phyloP scores from a whole-genome alignment of 192 early-diverging fungal genomes.

The Coemansia javaensis region DNA sequence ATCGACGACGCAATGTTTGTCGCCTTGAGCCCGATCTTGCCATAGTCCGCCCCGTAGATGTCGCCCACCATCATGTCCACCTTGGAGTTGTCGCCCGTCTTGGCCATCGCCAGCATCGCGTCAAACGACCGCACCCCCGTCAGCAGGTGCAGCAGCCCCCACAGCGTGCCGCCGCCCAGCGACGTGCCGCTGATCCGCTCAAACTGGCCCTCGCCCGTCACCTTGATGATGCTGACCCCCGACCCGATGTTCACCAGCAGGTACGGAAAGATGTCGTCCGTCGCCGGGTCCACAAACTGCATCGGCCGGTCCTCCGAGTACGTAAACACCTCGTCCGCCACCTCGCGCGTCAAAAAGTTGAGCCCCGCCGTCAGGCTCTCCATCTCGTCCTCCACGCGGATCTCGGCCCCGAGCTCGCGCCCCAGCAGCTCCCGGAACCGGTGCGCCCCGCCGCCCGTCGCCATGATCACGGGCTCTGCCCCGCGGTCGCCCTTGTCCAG shows the following conservation, averaged over 20 bases:
- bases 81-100: slow-evolving; percentile 86
- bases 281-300: slow-evolving; percentile 54
- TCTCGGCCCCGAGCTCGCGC: slow-evolving; percentile 62
- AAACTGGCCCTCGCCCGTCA: slow-evolving; percentile 77
- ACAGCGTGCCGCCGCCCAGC: slow-evolving; percentile 92
- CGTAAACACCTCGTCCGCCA: slow-evolving; percentile 91
- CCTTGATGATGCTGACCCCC: slow-evolving; percentile 93
- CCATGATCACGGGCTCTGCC: slow-evolving; percentile 58
- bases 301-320: slow-evolving; percentile 74
- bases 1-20: slow-evolving; percentile 92
- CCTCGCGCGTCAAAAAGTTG: slow-evolving; percentile 88
- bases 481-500: slow-evolving; percentile 34
- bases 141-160: slow-evolving; percentile 86
- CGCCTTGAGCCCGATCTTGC: slow-evolving; percentile 87
- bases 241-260: slow-evolving; percentile 97
- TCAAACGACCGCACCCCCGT: slow-evolving; percentile 88
- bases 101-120: slow-evolving; percentile 80
- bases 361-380: slow-evolving; percentile 77
- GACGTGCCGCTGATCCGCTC: slow-evolving; percentile 86
- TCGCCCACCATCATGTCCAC: slow-evolving; percentile 91
- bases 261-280: slow-evolving; percentile 76
- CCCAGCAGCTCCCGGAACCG: slow-evolving; percentile 66
- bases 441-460: slow-evolving; percentile 86
- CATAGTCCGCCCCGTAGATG: slow-evolving; percentile 89
- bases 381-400: slow-evolving; percentile 93